These are phyloP conservation scores for Populus hybrid DNA, from an alignment of 441 rosid species.

Conservation along the genomic window DNA sequence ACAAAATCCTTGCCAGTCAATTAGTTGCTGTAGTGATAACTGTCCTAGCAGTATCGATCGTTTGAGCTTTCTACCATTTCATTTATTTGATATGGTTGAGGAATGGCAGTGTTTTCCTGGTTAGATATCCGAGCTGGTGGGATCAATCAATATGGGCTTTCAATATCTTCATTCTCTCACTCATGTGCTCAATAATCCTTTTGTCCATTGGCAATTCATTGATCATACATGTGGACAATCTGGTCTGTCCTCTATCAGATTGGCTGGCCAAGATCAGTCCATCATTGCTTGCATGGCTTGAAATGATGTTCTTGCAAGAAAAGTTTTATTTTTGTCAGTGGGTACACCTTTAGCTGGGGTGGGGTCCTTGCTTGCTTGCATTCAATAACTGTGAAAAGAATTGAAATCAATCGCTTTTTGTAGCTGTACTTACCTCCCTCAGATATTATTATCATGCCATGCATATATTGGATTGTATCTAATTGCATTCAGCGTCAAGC, in stretches of 20 bases:
- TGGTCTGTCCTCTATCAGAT: too few species aligned
- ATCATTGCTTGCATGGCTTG: background rate
- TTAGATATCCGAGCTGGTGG: conserved; percentile 12
- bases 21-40: background rate
- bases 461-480: background rate
- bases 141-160: conserved; percentile 23
- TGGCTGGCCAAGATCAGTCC: conserved; percentile 2
- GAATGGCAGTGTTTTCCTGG: background rate
- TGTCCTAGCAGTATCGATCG: background rate
- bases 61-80: background rate
- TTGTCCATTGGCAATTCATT: background rate
- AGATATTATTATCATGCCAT: background rate
- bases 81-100: background rate
- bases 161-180: conserved; percentile 14
- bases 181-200: conserved; percentile 2
- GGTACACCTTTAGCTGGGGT: too few species aligned
- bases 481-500: conserved; percentile 12
- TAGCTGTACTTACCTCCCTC: background rate
- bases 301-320: background rate
- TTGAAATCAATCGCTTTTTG: background rate
- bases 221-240: conserved; percentile 9
- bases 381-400: background rate
- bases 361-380: background rate
- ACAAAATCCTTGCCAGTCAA: background rate
- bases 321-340: background rate